Base-by-base conservation (phyloP, 2,329 filamentous ascomycete species). In the Verticillium klebahnii region DNA sequence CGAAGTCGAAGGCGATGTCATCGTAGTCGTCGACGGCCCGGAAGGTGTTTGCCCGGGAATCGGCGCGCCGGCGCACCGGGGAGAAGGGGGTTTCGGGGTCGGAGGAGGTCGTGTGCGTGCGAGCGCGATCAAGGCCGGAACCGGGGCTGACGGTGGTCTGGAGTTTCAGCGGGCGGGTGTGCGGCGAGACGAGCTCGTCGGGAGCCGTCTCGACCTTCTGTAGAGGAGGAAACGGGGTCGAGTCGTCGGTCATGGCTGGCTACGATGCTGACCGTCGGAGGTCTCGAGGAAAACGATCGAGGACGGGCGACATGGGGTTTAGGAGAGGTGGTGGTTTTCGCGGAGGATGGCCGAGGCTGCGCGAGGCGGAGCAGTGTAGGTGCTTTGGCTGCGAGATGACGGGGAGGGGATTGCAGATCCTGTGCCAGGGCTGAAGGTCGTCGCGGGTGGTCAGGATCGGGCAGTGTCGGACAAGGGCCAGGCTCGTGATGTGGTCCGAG, bases 11-110 rank as follows among this genome's bases (percentile, higher is more conserved):
- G 61, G 78, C 67, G 64, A 76, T 68, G 7, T 75, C 78, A 62
- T 82, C 79, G 57, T 76, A 78, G 62, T 82, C 76, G 12, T 82
- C 76, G 34, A 83, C 68, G 6, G 78, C 79, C 65, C 73, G 75
- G 66, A 83, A 81, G 3, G 80, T 82, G 55, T 72, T 74, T 17
- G 75, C 72, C 39, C 79, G 75, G 2, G 75, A 59, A 23, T 59
- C 55, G 52, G 59, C 55, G 6, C 59, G 59, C 14, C 59, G 59
- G 34, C 59, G 59, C 15, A 56, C 40, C 50, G 37, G 23, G 40
- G 59, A 56, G 34, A 60, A 37, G 6, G 52, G 45, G 15, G 25
- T 58, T 5, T 60, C 25, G 25, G 29, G 31, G n/a, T 54, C 58
- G 29, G 58, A 60, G 4, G 17, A 32, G 17, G 31, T 29, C 37